Percentiles rank a stretch among this genome's conserved stretches.
These are phyloP conservation scores for Tetrahymena elliotti DNA, from an alignment of 73 alveolate species.

Conservation along the genomic window DNA sequence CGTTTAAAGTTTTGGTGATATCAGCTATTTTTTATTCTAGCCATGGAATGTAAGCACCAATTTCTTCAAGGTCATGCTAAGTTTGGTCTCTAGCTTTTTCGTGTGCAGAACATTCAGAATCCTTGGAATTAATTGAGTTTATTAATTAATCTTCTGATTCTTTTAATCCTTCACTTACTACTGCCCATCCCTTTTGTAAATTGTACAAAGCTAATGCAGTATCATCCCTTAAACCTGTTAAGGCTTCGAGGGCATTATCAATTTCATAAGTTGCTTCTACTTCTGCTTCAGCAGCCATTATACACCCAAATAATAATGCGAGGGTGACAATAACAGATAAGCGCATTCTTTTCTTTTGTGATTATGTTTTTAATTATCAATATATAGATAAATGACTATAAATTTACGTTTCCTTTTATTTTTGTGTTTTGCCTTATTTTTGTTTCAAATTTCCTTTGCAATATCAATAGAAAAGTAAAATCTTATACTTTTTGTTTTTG, in stretches of 20 bases:
- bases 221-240: not conserved
- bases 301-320: not conserved
- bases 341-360: not conserved
- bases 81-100: not conserved
- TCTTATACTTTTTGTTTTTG: not conserved
- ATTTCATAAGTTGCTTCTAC: not conserved
- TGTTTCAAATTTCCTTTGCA: not conserved
- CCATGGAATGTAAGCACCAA: not conserved
- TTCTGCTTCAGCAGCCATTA: not conserved
- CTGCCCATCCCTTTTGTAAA: not conserved
- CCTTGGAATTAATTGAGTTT: not conserved
- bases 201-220: not conserved
- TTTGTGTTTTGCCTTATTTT: not conserved
- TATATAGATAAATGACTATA: not conserved
- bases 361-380: not conserved
- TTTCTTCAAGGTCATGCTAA: not conserved
- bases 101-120: not conserved
- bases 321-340: not conserved
- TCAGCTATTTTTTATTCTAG: not conserved
- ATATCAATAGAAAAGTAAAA: not conserved
- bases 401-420: not conserved
- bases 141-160: not conserved
- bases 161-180: not conserved
- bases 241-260: not conserved
- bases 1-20: not conserved